Evolutionary conservation across 768 basidiomycete species (phyloP).

Genomic region (Tricholoma sp.): DNA sequence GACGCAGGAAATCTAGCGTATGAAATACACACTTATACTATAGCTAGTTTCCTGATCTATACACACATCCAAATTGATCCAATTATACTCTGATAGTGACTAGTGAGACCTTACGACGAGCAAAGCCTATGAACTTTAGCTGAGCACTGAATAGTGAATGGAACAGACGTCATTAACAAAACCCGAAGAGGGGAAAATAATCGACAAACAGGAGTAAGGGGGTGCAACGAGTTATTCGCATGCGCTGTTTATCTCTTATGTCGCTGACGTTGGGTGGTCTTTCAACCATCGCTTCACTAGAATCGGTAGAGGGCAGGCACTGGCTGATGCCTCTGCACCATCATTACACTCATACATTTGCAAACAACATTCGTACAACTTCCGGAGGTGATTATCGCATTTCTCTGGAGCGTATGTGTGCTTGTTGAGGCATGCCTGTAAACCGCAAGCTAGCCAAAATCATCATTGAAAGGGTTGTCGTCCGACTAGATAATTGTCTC

Average conservation of each 20-base stretch:
- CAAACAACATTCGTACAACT: constrained; percentile 59
- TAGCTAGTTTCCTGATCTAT: not conserved
- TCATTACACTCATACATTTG: constrained; percentile 44
- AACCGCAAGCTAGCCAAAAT: constrained; percentile 45
- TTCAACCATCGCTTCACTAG: constrained; percentile 59
- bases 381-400: constrained; percentile 46
- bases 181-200: too few species aligned
- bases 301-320: constrained; percentile 53
- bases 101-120: too few species aligned
- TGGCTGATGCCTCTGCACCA: constrained; percentile 41
- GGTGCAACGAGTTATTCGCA: too few species aligned
- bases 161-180: too few species aligned
- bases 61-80: not conserved
- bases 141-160: too few species aligned
- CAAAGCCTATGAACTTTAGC: too few species aligned
- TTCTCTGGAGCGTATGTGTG: constrained; percentile 62
- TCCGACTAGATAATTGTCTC: not conserved
- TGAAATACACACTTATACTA: not conserved
- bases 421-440: constrained; percentile 58
- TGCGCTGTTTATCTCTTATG: not conserved
- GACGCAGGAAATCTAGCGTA: not conserved
- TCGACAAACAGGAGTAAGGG: too few species aligned
- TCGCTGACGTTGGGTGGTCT: constrained; percentile 31
- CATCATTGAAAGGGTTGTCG: not conserved
- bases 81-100: not conserved